Conservation (phyloP, 306 rosid species). For the Geum urbanum region DNA sequence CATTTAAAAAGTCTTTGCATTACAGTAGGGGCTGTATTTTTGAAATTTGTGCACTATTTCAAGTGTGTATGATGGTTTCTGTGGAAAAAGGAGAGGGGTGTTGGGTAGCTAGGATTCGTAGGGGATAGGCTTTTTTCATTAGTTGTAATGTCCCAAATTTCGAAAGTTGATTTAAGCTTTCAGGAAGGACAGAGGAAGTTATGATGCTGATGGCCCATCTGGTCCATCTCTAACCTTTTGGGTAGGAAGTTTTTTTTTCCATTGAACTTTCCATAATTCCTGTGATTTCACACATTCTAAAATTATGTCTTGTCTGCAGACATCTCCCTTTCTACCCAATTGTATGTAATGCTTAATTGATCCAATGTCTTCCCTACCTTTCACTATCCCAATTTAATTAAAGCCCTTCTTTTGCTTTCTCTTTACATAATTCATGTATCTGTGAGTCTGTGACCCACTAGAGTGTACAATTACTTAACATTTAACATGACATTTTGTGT, state of each 20-base stretch:
- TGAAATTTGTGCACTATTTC: background rate
- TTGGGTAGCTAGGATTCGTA: background rate
- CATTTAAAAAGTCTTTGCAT: constrained; percentile 18
- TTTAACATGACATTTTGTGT: background rate
- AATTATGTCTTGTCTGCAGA: constrained; percentile 34
- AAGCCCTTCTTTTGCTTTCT: background rate
- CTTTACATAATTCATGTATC: constrained; percentile 10
- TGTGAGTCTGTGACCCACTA: too few species aligned
- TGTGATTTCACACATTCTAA: too few species aligned
- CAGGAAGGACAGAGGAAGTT: constrained; percentile 13
- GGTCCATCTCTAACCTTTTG: background rate
- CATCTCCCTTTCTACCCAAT: background rate
- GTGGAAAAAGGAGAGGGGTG: background rate
- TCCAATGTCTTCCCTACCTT: background rate
- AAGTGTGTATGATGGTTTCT: background rate
- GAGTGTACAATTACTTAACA: too few species aligned
- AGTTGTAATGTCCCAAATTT: background rate
- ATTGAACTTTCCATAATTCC: too few species aligned
- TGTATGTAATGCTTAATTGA: background rate
- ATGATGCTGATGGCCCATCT: constrained; percentile 6
- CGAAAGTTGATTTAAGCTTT: background rate
- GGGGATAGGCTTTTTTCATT: background rate
- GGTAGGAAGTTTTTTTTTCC: too few species aligned
- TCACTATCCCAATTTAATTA: background rate
- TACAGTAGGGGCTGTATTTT: background rate